Evolutionary conservation across 2,329 filamentous ascomycete species (phyloP).

Genomic region (Penicillium sclerotigenum): DNA sequence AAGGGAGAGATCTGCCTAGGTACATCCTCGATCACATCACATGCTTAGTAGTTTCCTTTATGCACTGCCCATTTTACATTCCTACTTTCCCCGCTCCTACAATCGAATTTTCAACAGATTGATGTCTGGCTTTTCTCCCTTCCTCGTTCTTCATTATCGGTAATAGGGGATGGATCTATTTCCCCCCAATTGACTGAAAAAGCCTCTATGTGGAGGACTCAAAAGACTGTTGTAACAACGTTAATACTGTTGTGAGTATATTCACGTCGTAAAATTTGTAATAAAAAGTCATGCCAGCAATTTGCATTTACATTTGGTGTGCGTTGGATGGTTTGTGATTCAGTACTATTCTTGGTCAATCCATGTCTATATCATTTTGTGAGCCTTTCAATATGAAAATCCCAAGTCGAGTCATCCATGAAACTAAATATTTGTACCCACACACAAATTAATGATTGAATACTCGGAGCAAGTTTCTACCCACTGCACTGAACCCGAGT

Average conservation of each 20-base stretch:
- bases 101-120: background rate
- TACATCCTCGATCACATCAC: background rate
- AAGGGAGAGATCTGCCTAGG: no score
- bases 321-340: no score
- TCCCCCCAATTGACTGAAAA: no score
- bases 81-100: background rate
- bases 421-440: background rate
- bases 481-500: background rate
- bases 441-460: background rate
- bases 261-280: background rate
- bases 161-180: no score
- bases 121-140: background rate
- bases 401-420: background rate
- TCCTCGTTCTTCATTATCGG: background rate
- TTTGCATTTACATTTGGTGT: background rate
- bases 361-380: background rate
- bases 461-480: background rate
- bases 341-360: background rate
- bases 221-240: no score
- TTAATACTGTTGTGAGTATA: no score
- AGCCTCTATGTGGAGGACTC: no score
- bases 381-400: background rate
- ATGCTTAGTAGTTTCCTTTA: background rate
- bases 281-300: no score
- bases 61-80: no score